Evolutionary conservation across 176 grass and related monocot species (phyloP).

Genomic region (Phoenix roebelenii): DNA sequence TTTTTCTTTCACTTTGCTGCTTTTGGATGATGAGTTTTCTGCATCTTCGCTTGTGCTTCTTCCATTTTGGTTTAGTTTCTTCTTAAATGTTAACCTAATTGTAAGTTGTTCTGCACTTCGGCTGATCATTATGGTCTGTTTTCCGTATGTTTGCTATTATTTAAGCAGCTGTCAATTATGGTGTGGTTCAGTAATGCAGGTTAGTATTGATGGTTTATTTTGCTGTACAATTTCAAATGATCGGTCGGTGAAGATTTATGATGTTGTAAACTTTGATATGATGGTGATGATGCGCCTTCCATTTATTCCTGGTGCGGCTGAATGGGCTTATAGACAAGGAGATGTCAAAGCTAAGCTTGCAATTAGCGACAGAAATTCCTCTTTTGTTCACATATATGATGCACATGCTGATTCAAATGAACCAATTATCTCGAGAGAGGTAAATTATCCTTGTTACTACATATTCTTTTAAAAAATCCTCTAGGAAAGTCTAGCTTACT

Average conservation of each 20-base stretch:
- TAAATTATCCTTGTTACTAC: conserved; percentile 10
- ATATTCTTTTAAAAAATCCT: not conserved
- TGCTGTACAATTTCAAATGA: conserved; percentile 90
- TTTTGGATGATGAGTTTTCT: no score
- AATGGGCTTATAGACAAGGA: conserved; percentile 86
- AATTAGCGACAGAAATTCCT: conserved; percentile 61
- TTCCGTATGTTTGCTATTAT: not conserved
- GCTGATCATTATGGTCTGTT: no score
- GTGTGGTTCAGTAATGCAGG: conserved; percentile 54
- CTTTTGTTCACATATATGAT: conserved; percentile 76
- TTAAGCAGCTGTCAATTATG: conserved; percentile 36
- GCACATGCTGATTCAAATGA: conserved; percentile 80
- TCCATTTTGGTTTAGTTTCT: no score
- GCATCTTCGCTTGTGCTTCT: no score
- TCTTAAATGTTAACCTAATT: no score
- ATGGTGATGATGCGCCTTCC: conserved; percentile 95
- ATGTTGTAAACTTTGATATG: conserved; percentile 99
- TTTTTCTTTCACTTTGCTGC: no score
- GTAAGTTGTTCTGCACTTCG: no score
- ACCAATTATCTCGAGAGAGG: conserved; percentile 89
- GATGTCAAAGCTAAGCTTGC: conserved; percentile 89
- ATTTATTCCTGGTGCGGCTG: conserved; percentile 68
- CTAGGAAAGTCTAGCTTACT: not conserved
- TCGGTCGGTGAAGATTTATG: conserved; percentile 78
- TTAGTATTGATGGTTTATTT: conserved; percentile 74